These are phyloP conservation scores for Graphilbum ipis-grandicollis DNA, from an alignment of 2,329 filamentous ascomycete genomes.

Conservation along the genomic window DNA sequence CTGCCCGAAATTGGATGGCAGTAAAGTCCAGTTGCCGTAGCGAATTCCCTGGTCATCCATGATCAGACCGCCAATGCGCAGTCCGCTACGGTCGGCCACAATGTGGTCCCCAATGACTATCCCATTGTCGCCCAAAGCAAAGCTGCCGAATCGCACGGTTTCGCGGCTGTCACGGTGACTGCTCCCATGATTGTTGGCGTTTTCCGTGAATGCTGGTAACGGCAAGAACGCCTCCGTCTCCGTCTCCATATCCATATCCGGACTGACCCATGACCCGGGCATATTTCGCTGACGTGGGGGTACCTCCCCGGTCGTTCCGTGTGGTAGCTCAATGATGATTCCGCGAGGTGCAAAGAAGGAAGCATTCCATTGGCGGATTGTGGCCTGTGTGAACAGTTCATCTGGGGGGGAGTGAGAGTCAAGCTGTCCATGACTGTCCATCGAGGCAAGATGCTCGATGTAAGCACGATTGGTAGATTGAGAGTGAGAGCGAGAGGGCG, in stretches of 20 bases:
- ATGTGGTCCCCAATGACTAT: constrained; percentile 25
- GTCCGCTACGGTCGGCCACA: constrained; percentile 24
- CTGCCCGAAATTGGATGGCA: constrained; percentile 1
- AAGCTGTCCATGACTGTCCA: too few relatives aligned
- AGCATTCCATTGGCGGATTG: constrained; percentile 36
- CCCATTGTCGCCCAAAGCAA: constrained; percentile 25
- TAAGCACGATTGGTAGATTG: too few relatives aligned
- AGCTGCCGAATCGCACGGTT: constrained; percentile 19
- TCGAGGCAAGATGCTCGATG: too few relatives aligned
- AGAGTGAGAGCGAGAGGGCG: neutral
- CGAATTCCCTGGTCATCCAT: constrained; percentile 18
- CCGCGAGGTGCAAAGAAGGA: constrained; percentile 36
- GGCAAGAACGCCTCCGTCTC: too few relatives aligned
- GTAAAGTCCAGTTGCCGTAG: constrained; percentile 11
- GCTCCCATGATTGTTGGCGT: neutral
- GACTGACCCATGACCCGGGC: too few relatives aligned
- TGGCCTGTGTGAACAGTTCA: too few relatives aligned
- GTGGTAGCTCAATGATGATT: constrained; percentile 18
- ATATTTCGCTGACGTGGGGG: too few relatives aligned
- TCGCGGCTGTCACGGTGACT: neutral
- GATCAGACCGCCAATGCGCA: constrained; percentile 27
- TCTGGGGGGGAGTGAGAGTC: too few relatives aligned
- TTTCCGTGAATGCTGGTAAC: too few relatives aligned
- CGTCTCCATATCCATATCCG: too few relatives aligned
- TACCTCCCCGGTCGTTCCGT: neutral